Conservation (phyloP, 2,329 filamentous ascomycete genomes). For the Amylocarpus encephaloides region DNA sequence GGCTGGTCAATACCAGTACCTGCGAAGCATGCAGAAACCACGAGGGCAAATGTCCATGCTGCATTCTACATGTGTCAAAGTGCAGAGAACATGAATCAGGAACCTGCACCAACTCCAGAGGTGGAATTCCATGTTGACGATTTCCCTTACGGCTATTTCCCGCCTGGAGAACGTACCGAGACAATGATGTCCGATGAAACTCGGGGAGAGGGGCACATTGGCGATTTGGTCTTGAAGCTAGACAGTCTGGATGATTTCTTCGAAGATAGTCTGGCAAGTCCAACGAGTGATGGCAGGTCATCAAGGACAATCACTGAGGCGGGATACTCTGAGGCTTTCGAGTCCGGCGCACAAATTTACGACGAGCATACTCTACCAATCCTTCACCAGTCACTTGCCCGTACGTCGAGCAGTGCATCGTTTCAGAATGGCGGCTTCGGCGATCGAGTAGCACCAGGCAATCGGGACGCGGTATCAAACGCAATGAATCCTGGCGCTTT, state of each 20-base stretch:
- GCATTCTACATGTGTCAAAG: constrained; percentile 91
- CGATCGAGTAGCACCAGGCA: constrained; percentile 57
- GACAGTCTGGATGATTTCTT: constrained; percentile 80
- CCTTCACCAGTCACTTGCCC: constrained; percentile 68
- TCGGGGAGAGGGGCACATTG: constrained; percentile 65
- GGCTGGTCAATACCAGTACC: constrained; percentile 96
- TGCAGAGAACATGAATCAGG: constrained; percentile 48
- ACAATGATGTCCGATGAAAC: constrained; percentile 81
- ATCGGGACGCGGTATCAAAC: constrained; percentile 53
- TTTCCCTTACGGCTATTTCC: constrained; percentile 60
- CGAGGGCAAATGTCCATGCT: constrained; percentile 86
- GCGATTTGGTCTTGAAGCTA: constrained; percentile 74
- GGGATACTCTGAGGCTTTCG: constrained; percentile 59
- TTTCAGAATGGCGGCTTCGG: constrained; percentile 80
- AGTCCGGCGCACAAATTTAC: constrained; percentile 75
- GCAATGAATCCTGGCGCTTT: constrained; percentile 59
- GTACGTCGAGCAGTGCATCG: constrained; percentile 63
- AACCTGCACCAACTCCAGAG: constrained; percentile 68
- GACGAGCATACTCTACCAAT: constrained; percentile 91
- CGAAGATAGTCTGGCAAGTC: constrained; percentile 54
- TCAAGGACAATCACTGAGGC: constrained; percentile 59
- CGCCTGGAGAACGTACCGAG: constrained; percentile 58
- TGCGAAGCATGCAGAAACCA: constrained; percentile 79
- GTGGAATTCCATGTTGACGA: constrained; percentile 90
- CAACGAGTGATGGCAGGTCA: constrained; percentile 53